Conservation (phyloP, 176 grass and related monocot genomes). For the Tillandsia leiboldiana region DNA sequence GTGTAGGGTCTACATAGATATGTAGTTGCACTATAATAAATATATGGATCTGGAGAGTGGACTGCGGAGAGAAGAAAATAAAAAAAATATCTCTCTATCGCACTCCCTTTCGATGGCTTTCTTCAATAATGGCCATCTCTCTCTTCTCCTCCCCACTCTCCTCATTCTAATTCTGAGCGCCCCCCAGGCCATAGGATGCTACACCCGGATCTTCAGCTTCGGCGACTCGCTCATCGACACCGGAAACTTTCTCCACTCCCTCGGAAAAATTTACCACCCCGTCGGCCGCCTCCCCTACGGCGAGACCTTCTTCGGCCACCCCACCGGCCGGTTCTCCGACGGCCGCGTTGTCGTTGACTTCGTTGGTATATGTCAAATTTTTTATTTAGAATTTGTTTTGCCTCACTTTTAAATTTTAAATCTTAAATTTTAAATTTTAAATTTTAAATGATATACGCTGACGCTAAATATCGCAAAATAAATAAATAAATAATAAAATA, state of each 20-base stretch:
- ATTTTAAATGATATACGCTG: neutral
- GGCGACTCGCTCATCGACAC: slow-evolving; percentile 69
- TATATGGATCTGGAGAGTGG: too few relatives aligned
- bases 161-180: neutral
- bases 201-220: slow-evolving; percentile 47
- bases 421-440: too few relatives aligned
- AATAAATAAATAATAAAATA: too few relatives aligned
- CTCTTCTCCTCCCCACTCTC: slow-evolving; percentile 3
- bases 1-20: too few relatives aligned
- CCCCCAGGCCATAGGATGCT: slow-evolving; percentile 15
- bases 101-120: neutral
- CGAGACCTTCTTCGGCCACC: slow-evolving; percentile 66
- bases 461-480: too few relatives aligned
- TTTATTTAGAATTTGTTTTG: neutral
- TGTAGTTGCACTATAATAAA: too few relatives aligned
- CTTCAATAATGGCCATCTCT: slow-evolving; percentile 7
- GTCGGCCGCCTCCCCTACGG: slow-evolving; percentile 43
- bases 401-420: too few relatives aligned
- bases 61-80: too few relatives aligned
- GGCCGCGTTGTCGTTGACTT: slow-evolving; percentile 68
- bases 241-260: slow-evolving; percentile 54
- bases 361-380: slow-evolving; percentile 24
- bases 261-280: slow-evolving; percentile 12
- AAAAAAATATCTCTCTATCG: too few relatives aligned
- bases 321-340: slow-evolving; percentile 65